These are phyloP conservation scores for Aurifilum marmelostoma DNA, from an alignment of 2,329 filamentous ascomycete species.

Conservation along the genomic window DNA sequence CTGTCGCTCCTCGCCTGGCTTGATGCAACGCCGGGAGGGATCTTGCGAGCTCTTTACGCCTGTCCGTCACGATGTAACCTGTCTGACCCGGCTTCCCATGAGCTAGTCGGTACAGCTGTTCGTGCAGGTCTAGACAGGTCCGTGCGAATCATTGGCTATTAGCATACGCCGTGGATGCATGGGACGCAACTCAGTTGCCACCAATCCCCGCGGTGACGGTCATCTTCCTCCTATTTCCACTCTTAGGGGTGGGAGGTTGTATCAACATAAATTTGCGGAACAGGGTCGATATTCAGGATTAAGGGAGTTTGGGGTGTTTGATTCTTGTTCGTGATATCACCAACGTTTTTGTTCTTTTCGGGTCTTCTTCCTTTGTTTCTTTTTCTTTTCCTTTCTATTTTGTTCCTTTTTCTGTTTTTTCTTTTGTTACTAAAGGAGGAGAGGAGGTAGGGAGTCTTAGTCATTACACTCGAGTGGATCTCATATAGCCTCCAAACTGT, in stretches of 20 bases:
- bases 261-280: conserved; percentile 15
- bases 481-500: background rate
- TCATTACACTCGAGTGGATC: background rate
- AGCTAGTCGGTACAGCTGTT: too few relatives aligned
- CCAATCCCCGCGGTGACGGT: background rate
- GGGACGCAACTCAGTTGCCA: background rate
- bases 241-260: background rate
- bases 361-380: too few relatives aligned
- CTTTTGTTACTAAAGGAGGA: background rate
- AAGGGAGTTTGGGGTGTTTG: conserved; percentile 24
- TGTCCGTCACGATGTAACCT: too few relatives aligned
- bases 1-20: background rate
- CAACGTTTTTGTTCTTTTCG: conserved; percentile 1
- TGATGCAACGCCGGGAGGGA: background rate
- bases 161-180: background rate
- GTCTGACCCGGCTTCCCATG: too few relatives aligned
- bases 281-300: conserved; percentile 1
- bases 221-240: conserved; percentile 2
- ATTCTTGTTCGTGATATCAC: conserved; percentile 20
- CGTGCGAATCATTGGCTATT: background rate
- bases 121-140: background rate
- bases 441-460: background rate
- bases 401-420: background rate
- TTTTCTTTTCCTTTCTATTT: too few relatives aligned
- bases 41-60: background rate